phyloP scores from a whole-genome alignment of 371 early-diverging fungal species.

The Mortierella sp. region DNA sequence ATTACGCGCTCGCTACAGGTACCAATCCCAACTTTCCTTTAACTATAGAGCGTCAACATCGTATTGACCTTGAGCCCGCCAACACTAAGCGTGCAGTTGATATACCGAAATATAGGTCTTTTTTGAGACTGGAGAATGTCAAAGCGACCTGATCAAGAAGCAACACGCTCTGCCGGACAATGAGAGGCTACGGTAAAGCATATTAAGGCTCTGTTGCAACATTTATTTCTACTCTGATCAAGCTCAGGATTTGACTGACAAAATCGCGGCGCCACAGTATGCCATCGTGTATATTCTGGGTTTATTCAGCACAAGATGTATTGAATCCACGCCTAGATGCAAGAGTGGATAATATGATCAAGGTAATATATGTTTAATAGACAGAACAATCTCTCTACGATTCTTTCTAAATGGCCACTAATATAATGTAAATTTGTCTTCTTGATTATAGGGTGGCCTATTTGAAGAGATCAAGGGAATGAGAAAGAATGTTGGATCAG shows the following conservation, averaged over 20 bases:
- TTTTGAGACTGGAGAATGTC: constrained; percentile 79
- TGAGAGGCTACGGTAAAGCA: constrained; percentile 53
- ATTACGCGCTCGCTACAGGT: constrained; percentile 88
- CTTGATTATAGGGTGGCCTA: constrained; percentile 70
- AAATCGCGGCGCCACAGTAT: constrained; percentile 49
- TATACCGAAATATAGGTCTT: constrained; percentile 67
- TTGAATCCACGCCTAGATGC: constrained; percentile 84
- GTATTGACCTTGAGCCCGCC: not conserved
- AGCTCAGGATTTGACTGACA: constrained; percentile 1
- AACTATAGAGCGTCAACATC: not conserved
- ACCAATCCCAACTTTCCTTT: not conserved
- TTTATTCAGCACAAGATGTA: constrained; percentile 76
- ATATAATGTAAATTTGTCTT: not conserved
- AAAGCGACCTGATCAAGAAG: constrained; percentile 77
- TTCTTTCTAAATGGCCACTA: not conserved
- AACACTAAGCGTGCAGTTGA: not conserved
- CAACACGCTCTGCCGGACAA: constrained; percentile 64
- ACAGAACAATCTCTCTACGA: not conserved
- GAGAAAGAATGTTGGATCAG: constrained; percentile 63
- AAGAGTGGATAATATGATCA: constrained; percentile 90
- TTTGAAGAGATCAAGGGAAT: constrained; percentile 87
- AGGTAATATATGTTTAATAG: constrained; percentile 30
- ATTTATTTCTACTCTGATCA: not conserved
- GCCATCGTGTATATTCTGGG: constrained; percentile 87
- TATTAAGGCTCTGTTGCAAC: not conserved